phyloP scores from a whole-genome alignment of 1,284 basidiomycete genomes.

The Melampsora larici-populina region DNA sequence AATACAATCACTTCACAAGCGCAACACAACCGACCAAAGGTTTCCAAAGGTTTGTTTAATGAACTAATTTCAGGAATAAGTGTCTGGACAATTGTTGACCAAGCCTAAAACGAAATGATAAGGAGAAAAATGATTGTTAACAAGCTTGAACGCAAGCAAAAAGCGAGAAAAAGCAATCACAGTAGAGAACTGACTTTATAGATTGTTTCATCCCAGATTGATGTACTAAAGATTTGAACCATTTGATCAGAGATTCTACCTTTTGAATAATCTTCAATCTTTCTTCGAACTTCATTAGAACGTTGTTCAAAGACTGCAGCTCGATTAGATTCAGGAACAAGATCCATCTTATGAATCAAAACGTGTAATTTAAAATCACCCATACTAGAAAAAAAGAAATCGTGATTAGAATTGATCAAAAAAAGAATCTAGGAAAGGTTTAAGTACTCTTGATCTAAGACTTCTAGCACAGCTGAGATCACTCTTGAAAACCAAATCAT shows the following conservation, averaged over 20 bases:
- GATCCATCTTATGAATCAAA: conserved; percentile 93
- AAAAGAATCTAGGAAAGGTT: neutral
- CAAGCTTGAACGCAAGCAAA: neutral
- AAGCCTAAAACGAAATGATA: conserved; percentile 64
- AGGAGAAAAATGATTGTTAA: conserved; percentile 6
- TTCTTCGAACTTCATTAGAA: conserved; percentile 58
- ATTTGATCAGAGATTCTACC: conserved; percentile 46
- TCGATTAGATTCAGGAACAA: conserved; percentile 58
- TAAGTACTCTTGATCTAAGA: conserved; percentile 10
- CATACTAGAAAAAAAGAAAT: conserved; percentile 5
- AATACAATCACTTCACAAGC: conserved; percentile 94
- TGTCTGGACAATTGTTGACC: conserved; percentile 95
- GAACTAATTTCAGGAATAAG: conserved; percentile 90
- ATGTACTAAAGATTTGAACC: conserved; percentile 35
- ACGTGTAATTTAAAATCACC: conserved; percentile 77
- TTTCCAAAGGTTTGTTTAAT: conserved; percentile 77
- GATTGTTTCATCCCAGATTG: conserved; percentile 81
- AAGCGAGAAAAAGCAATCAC: conserved; percentile 16
- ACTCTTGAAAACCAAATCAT: conserved; percentile 40
- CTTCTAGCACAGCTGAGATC: conserved; percentile 33
- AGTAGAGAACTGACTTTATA: conserved; percentile 68
- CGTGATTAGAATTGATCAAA: neutral
- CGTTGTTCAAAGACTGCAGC: conserved; percentile 61
- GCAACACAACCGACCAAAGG: conserved; percentile 76
- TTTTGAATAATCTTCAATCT: conserved; percentile 48